phyloP scores from a whole-genome alignment of 1,284 basidiomycete species.

The Moniliophthora roreri region DNA sequence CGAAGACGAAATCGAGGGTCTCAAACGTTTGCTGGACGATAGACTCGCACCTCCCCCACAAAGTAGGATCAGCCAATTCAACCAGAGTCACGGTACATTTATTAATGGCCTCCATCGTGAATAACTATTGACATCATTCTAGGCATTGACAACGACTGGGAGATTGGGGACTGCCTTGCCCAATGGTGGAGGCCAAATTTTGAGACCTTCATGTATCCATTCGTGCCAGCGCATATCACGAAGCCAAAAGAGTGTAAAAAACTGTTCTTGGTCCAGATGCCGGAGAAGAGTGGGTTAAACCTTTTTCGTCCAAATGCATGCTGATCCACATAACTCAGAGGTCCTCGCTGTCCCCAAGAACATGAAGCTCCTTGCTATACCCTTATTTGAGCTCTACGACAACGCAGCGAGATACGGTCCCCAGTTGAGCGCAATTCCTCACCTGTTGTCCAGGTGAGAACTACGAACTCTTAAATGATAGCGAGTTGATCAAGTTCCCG shows the following conservation, averaged over 20 bases:
- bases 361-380: conserved; percentile 97
- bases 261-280: conserved; percentile 93
- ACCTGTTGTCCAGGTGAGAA: conserved; percentile 83
- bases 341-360: conserved; percentile 96
- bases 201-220: conserved; percentile 99
- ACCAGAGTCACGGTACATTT: conserved; percentile 14
- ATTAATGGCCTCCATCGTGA: conserved; percentile 22
- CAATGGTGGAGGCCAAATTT: conserved; percentile 99
- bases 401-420: conserved; percentile 92
- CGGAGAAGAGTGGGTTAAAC: conserved; percentile 77
- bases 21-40: conserved; percentile 86
- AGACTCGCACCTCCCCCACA: conserved; percentile 77
- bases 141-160: conserved; percentile 87
- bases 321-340: conserved; percentile 50
- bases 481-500: conserved; percentile 1
- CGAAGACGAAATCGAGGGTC: conserved; percentile 89
- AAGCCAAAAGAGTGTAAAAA: conserved; percentile 99
- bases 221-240: conserved; percentile 94
- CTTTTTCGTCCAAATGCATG: not conserved
- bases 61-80: conserved; percentile 7
- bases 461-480: not conserved
- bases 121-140: conserved; percentile 69
- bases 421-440: conserved; percentile 92
- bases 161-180: conserved; percentile 91
- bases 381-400: conserved; percentile 96